Percentiles rank a stretch among this genome's conserved stretches.
These are phyloP conservation scores for Colletotrichum trifolii DNA, from an alignment of 2,329 filamentous ascomycete genomes.

Conservation along the genomic window DNA sequence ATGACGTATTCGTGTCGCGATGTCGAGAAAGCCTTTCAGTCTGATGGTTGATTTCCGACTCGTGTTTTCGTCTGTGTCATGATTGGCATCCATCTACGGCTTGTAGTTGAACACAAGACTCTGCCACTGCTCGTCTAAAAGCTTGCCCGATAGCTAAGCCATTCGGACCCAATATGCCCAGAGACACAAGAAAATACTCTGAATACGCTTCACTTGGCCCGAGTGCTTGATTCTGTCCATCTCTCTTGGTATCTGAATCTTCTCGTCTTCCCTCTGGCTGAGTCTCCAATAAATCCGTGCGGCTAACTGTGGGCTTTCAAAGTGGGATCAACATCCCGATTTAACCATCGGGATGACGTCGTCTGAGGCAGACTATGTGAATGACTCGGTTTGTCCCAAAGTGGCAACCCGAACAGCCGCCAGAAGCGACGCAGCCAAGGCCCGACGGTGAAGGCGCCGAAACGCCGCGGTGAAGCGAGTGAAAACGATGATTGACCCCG, in stretches of 20 bases:
- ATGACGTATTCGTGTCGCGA: constrained; percentile 28
- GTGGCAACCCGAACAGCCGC: constrained; percentile 24
- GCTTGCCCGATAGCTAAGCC: constrained; percentile 21
- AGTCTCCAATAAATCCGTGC: not conserved
- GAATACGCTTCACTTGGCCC: constrained; percentile 15
- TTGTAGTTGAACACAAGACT: not conserved
- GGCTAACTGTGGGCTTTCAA: constrained; percentile 21
- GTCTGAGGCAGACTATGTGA: not conserved
- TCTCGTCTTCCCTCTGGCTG: not conserved
- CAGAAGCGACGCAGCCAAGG: constrained; percentile 1
- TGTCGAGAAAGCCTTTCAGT: not conserved
- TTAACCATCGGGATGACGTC: constrained; percentile 25
- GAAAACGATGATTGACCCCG: not conserved
- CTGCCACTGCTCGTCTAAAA: constrained; percentile 17
- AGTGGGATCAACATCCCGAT: constrained; percentile 21
- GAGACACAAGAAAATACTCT: constrained; percentile 8
- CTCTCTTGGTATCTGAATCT: not conserved
- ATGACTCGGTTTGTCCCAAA: constrained; percentile 11
- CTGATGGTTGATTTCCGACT: constrained; percentile 1
- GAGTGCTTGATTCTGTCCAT: constrained; percentile 27
- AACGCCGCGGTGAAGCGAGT: not conserved
- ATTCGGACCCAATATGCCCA: constrained; percentile 12
- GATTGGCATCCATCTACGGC: not conserved
- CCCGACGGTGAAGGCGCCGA: constrained; percentile 19
- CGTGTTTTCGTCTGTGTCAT: not conserved